These are phyloP conservation scores for Tephrocybe sp. DNA, from an alignment of 768 basidiomycete genomes.

Conservation along the genomic window DNA sequence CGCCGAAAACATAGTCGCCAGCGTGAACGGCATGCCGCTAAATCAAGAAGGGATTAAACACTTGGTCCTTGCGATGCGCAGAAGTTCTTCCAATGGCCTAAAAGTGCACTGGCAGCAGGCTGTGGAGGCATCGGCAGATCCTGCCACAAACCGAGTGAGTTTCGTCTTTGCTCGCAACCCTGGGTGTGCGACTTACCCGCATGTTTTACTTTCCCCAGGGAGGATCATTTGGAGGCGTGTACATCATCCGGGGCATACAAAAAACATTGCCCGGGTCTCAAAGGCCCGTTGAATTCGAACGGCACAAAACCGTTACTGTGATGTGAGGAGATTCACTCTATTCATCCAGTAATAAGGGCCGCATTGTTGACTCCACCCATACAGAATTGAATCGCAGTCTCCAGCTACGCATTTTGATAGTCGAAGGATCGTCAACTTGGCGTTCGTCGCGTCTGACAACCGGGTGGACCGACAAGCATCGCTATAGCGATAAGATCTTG, in stretches of 20 bases:
- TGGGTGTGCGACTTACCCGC: not conserved
- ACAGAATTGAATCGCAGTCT: constrained; percentile 44
- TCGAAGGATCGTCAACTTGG: constrained; percentile 47
- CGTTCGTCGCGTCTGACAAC: constrained; percentile 50
- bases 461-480: constrained; percentile 28
- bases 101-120: constrained; percentile 49
- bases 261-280: constrained; percentile 33
- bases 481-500: constrained; percentile 14
- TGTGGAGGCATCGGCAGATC: constrained; percentile 43
- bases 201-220: constrained; percentile 27
- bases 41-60: constrained; percentile 38
- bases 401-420: constrained; percentile 36
- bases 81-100: constrained; percentile 36
- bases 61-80: constrained; percentile 43
- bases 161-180: constrained; percentile 1
- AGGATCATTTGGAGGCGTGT: constrained; percentile 50
- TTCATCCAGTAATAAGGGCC: too few relatives aligned
- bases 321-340: constrained; percentile 39
- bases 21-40: constrained; percentile 44
- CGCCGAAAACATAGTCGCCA: constrained; percentile 36
- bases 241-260: constrained; percentile 50
- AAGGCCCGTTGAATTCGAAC: constrained; percentile 37
- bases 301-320: constrained; percentile 53
- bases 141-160: constrained; percentile 41
- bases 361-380: not conserved